Base-by-base conservation (phyloP, 768 basidiomycete species). In the Boletales sp. region DNA sequence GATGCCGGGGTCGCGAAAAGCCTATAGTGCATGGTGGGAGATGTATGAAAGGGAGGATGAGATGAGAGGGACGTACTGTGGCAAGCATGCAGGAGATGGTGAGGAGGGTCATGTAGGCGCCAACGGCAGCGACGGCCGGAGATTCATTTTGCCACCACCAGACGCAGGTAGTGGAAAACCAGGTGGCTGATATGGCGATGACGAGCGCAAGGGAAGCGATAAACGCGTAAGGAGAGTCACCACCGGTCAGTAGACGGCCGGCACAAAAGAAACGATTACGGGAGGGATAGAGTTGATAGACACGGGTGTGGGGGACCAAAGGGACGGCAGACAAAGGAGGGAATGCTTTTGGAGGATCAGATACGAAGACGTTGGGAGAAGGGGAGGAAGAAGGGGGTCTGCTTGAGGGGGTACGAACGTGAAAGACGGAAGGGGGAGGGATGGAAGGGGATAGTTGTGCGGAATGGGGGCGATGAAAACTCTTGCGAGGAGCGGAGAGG, bases 71-170 rank as follows among this genome's bases (percentile, higher is more conserved):
- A 73, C 83, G 59, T 55, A 89, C 87, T 38, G 91, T 90, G 10
- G 82, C 76, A 46, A 90, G 57, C 89, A 94, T 91, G 52, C 74
- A 83, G 11, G 81, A 80, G 17, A 91, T 70, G 15, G 84, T 86
- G 54, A 95, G 61, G 43, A 87, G 73, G 52, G 73, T 74, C 71
- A 82, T 68, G 54, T 82, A 83, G 47, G 77, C 78, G 40, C 84
- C 84, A n/a, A 86, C 74, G 17, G 74, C 76, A 0, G 87, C 86
- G 13, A 84, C 79, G 5, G 81, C 84, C 7, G 84, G 80, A 43
- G 89, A 87, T 51, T 83, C 75, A 57, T 93, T 74, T 34, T 72
- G 70, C 94, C 94, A 97, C 80, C 94, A 86, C 81, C 86, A 95
- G 15, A 86, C 82, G 40, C 84, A 87, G 1, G 92, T 94, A 21